Conservation (phyloP, 163 green algal species). For the Chlorella variabilis region DNA sequence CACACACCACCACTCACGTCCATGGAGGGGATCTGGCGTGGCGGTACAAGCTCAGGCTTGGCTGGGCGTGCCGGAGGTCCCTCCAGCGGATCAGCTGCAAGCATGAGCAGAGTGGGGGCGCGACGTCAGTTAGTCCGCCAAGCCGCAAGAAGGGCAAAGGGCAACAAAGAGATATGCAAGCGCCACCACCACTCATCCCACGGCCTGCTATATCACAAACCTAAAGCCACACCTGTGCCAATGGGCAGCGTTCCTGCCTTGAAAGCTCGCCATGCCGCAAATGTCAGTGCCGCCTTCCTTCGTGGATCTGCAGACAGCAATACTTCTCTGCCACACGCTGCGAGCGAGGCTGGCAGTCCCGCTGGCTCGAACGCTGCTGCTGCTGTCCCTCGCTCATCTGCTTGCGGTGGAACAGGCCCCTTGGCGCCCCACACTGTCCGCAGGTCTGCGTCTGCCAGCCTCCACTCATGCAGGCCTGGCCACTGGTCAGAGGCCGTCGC, state of each 20-base stretch:
- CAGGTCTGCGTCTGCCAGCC: slow-evolving; percentile 47
- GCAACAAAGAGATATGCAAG: too few relatives aligned
- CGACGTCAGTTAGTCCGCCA: neutral
- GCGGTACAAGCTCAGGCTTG: slow-evolving; percentile 34
- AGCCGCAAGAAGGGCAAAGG: neutral
- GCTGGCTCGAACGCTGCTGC: neutral
- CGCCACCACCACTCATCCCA: neutral
- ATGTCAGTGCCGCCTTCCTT: slow-evolving; percentile 73
- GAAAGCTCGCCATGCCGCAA: slow-evolving; percentile 68
- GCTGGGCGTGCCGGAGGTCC: slow-evolving; percentile 1
- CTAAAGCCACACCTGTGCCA: neutral
- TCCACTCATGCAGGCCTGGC: slow-evolving; percentile 62
- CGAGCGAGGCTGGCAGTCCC: slow-evolving; percentile 30
- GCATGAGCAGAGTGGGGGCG: neutral
- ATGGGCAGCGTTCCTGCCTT: slow-evolving; percentile 50
- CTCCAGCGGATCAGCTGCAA: slow-evolving; percentile 5
- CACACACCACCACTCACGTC: neutral
- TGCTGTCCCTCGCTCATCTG: neutral
- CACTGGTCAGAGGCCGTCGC: slow-evolving; percentile 44
- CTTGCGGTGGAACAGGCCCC: slow-evolving; percentile 24
- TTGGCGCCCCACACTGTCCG: slow-evolving; percentile 55
- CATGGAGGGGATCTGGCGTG: slow-evolving; percentile 21
- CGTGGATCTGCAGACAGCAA: slow-evolving; percentile 66
- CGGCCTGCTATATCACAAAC: neutral
- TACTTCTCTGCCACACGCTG: slow-evolving; percentile 56